Conservation (phyloP, 2,329 filamentous ascomycete genomes). For the Thelonectria blattea region DNA sequence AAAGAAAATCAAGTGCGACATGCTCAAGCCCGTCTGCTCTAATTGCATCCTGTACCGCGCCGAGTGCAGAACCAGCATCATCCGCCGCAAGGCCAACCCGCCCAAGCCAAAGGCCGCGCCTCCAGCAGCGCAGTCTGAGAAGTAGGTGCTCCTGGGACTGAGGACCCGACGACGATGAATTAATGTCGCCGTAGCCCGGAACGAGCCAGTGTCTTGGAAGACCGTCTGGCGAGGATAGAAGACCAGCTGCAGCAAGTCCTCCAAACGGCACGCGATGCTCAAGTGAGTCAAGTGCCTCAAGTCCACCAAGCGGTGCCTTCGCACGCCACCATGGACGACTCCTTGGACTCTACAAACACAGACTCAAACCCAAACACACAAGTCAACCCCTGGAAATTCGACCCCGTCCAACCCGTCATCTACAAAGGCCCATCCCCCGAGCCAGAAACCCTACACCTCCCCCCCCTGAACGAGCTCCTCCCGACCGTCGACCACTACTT, state of each 20-base stretch:
- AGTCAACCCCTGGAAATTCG: conserved; percentile 26
- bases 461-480: conserved; percentile 44
- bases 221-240: conserved; percentile 42
- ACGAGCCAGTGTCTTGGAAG: conserved; percentile 24
- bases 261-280: conserved; percentile 28
- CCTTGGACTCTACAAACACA: neutral
- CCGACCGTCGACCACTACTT: conserved; percentile 48
- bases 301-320: neutral
- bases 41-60: conserved; percentile 52
- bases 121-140: neutral
- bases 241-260: conserved; percentile 42
- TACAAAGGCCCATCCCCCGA: conserved; percentile 27
- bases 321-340: neutral
- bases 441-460: conserved; percentile 33
- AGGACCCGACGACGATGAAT: conserved; percentile 4
- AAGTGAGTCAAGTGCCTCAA: conserved; percentile 1
- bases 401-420: conserved; percentile 30
- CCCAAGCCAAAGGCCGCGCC: conserved; percentile 24
- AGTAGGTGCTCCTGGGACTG: neutral
- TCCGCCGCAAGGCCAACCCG: conserved; percentile 35
- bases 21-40: conserved; percentile 50
- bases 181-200: neutral
- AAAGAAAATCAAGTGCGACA: conserved; percentile 56
- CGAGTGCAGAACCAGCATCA: conserved; percentile 42
- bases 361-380: too few species aligned